These are phyloP conservation scores for Diplotaxis tenuifolia DNA, from an alignment of 345 rosid genomes.

Conservation along the genomic window DNA sequence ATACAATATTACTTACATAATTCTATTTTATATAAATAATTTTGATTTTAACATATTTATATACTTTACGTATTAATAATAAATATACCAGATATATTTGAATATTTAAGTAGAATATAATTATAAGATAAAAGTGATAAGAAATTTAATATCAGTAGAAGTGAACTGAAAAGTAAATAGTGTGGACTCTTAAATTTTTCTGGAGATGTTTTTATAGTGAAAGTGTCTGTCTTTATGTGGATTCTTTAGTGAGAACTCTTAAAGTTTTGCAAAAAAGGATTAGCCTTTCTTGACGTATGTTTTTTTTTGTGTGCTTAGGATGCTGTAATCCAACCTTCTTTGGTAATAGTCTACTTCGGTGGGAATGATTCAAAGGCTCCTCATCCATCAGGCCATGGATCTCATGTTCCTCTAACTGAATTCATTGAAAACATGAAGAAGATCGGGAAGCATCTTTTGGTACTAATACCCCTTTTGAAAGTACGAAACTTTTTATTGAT, in stretches of 20 bases:
- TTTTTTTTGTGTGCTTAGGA: slow-evolving; percentile 40
- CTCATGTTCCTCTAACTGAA: slow-evolving; percentile 88
- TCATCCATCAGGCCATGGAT: slow-evolving; percentile 60
- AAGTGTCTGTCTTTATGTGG: not conserved
- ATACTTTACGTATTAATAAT: not conserved
- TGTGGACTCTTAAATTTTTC: not conserved
- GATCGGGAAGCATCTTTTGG: slow-evolving; percentile 76
- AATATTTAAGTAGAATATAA: not conserved
- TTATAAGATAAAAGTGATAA: not conserved
- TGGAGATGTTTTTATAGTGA: not conserved
- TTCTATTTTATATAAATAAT: not conserved
- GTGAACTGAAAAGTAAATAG: not conserved
- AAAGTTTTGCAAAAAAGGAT: not conserved
- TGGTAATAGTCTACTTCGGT: slow-evolving; percentile 92
- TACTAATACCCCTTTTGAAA: slow-evolving; percentile 19
- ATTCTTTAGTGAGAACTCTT: not conserved
- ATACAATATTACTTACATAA: not conserved
- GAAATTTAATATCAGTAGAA: not conserved
- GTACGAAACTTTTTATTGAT: not conserved
- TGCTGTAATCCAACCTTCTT: slow-evolving; percentile 63
- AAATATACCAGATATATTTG: not conserved
- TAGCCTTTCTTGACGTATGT: not conserved
- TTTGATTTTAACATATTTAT: not conserved
- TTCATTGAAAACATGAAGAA: slow-evolving; percentile 71
- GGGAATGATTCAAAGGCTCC: slow-evolving; percentile 82